Evolutionary conservation across 2,329 filamentous ascomycete genomes (phyloP).

Genomic region (Alternaria arbusti): DNA sequence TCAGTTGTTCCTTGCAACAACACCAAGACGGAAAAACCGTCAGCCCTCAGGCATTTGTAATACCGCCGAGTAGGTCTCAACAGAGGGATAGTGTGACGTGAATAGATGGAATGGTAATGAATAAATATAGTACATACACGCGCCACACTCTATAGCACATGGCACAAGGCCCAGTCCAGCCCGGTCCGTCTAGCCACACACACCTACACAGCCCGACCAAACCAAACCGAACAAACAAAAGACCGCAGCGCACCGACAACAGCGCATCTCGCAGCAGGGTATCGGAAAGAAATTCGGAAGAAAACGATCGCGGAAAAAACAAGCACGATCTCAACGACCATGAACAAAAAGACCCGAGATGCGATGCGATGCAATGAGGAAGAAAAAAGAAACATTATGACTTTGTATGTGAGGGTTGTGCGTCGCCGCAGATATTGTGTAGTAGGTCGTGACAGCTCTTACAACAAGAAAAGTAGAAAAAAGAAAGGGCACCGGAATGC

Average conservation of each 20-base stretch:
- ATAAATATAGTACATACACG: neutral
- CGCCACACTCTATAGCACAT: neutral
- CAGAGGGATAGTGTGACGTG: no score
- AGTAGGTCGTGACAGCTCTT: constrained; percentile 11
- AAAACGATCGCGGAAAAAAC: constrained; percentile 1
- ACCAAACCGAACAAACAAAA: neutral
- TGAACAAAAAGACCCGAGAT: neutral
- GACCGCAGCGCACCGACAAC: neutral
- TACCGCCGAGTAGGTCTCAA: no score
- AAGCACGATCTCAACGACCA: neutral
- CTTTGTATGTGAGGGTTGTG: constrained; percentile 2
- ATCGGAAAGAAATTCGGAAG: constrained; percentile 12
- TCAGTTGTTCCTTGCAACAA: neutral
- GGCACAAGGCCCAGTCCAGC: neutral
- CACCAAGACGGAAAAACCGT: no score
- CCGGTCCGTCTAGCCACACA: neutral
- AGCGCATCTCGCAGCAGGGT: constrained; percentile 5
- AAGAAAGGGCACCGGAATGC: neutral
- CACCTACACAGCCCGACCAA: neutral
- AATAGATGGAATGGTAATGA: neutral
- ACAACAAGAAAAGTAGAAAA: neutral
- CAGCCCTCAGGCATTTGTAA: no score
- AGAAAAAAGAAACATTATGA: constrained; percentile 12
- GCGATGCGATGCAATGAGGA: neutral
- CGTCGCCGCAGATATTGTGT: constrained; percentile 13